Percentiles rank a stretch among this genome's conserved stretches.
phyloP scores from a whole-genome alignment of 225 moss, liverwort and hornwort species.

The Asterella californica region DNA sequence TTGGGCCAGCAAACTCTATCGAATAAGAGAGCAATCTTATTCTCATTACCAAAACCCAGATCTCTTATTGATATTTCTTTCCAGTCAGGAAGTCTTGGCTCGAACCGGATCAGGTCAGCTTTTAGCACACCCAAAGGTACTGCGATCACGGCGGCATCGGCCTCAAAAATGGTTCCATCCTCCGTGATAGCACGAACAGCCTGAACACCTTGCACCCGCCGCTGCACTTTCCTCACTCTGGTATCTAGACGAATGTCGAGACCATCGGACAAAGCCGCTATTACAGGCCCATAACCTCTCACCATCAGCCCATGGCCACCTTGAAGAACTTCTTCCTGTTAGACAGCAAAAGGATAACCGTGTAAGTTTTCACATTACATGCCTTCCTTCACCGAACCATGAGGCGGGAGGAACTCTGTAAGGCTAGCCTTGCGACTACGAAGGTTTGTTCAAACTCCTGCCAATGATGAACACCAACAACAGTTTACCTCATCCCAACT shows the following conservation, averaged over 20 bases:
- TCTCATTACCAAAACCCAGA: slow-evolving; percentile 93
- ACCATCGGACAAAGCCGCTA: slow-evolving; percentile 74
- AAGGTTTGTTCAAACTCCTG: background rate
- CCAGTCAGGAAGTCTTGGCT: slow-evolving; percentile 89
- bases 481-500: slow-evolving; percentile 94
- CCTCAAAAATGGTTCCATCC: slow-evolving; percentile 74
- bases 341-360: background rate
- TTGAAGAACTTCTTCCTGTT: slow-evolving; percentile 88
- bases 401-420: background rate
- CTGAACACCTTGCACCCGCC: slow-evolving; percentile 64
- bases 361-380: background rate
- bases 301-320: slow-evolving; percentile 99
- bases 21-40: slow-evolving; percentile 92
- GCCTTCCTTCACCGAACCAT: background rate
- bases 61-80: slow-evolving; percentile 76
- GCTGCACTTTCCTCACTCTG: slow-evolving; percentile 70
- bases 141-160: slow-evolving; percentile 88
- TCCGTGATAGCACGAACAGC: slow-evolving; percentile 73
- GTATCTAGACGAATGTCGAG: slow-evolving; percentile 82
- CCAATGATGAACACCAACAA: background rate
- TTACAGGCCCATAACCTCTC: slow-evolving; percentile 81
- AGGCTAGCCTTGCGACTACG: background rate
- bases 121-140: slow-evolving; percentile 90
- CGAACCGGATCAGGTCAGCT: slow-evolving; percentile 53
- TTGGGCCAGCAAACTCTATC: slow-evolving; percentile 93